Conservation (phyloP, 2,329 filamentous ascomycete genomes). For the Fusarium tupiense region DNA sequence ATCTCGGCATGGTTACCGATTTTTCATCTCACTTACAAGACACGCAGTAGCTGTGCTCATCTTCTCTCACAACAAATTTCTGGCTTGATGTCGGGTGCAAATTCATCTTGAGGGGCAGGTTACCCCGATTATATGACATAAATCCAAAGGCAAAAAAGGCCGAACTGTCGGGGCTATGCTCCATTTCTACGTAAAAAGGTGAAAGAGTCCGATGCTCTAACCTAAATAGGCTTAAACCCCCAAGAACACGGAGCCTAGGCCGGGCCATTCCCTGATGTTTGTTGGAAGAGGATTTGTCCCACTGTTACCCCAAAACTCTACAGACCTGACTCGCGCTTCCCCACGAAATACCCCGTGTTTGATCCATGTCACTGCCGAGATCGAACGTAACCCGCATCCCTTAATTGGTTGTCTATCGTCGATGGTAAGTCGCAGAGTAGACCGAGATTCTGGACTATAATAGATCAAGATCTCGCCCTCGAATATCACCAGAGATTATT, state of each 20-base stretch:
- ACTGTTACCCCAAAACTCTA: background rate
- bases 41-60: background rate
- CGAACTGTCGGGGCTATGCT: background rate
- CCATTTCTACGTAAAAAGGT: background rate
- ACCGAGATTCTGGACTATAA: background rate
- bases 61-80: background rate
- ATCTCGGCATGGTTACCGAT: background rate
- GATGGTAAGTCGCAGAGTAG: background rate
- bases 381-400: background rate
- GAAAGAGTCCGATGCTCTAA: background rate
- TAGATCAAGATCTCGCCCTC: background rate
- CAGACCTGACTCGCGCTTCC: background rate
- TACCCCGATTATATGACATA: constrained; percentile 9
- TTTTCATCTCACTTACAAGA: background rate
- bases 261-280: background rate
- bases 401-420: background rate
- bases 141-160: background rate
- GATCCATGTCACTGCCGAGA: background rate
- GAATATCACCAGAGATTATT: background rate
- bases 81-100: background rate
- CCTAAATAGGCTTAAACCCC: background rate
- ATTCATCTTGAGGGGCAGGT: background rate
- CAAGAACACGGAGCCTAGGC: background rate
- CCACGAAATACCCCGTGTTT: constrained; percentile 1
- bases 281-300: background rate